Evolutionary conservation across 495 filamentous ascomycete species (phyloP).

Genomic region (Lasiosphaeriaceae sp.): DNA sequence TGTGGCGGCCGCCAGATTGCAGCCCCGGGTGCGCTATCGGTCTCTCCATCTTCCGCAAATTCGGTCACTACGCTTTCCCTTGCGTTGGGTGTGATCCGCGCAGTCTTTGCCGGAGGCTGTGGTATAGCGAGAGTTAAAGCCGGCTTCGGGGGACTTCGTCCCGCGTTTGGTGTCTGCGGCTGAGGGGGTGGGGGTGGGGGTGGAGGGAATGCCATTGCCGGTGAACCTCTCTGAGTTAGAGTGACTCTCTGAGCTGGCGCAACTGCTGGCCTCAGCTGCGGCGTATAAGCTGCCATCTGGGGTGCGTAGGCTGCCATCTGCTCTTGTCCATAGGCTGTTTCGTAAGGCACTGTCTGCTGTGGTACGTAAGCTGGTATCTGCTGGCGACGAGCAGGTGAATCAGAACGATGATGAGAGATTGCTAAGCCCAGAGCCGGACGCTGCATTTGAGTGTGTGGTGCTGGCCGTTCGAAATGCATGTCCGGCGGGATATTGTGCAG

Average conservation of each 20-base stretch:
- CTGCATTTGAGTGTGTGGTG: constrained; percentile 13
- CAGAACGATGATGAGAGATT: constrained; percentile 16
- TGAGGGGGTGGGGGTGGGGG: constrained; percentile 5
- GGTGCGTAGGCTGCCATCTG: too few relatives aligned
- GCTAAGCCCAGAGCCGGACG: constrained; percentile 37
- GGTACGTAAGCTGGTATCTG: background rate
- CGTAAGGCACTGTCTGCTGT: too few relatives aligned
- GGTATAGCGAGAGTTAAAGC: constrained; percentile 33
- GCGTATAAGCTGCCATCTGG: too few relatives aligned
- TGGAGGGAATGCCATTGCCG: constrained; percentile 1
- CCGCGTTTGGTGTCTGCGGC: constrained; percentile 1
- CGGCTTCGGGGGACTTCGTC: constrained; percentile 27
- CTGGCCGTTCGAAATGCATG: background rate
- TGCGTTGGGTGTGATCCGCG: constrained; percentile 13
- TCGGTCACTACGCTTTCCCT: constrained; percentile 43
- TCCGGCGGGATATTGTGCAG: constrained; percentile 23
- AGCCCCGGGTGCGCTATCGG: constrained; percentile 26
- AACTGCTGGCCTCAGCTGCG: background rate
- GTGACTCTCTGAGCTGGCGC: background rate
- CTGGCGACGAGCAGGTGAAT: background rate
- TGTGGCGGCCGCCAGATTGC: constrained; percentile 39
- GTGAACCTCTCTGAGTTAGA: constrained; percentile 1
- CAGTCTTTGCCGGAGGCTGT: constrained; percentile 2
- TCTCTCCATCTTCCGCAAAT: constrained; percentile 45
- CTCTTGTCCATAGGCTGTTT: too few relatives aligned